Evolutionary conservation across 78 protist species (phyloP).

Genomic region (Dictyostelium firmibasis): DNA sequence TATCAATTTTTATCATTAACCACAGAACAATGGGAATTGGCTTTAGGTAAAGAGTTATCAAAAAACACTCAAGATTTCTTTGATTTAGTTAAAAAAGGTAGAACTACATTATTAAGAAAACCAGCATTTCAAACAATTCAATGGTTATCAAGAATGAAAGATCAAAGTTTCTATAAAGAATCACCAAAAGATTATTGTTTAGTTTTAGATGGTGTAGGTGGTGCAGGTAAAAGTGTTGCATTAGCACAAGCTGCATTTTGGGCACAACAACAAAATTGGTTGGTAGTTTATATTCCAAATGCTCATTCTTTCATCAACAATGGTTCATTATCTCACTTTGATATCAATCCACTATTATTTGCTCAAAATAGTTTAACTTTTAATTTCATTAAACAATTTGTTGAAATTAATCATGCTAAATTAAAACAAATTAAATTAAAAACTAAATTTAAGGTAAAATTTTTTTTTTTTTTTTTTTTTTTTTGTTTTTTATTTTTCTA

Average conservation of each 20-base stretch:
- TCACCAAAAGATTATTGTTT: conserved; percentile 10
- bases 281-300: conserved; percentile 69
- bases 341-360: conserved; percentile 39
- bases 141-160: conserved; percentile 51
- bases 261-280: conserved; percentile 81
- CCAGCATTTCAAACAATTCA: conserved; percentile 55
- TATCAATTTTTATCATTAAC: conserved; percentile 56
- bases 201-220: conserved; percentile 51
- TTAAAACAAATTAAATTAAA: conserved; percentile 53
- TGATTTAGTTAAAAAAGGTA: background rate
- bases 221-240: conserved; percentile 44
- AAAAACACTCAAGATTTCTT: background rate
- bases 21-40: conserved; percentile 52
- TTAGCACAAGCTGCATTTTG: conserved; percentile 53
- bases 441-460: conserved; percentile 48
- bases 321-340: conserved; percentile 37
- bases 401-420: conserved; percentile 27
- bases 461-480: background rate
- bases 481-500: too few species aligned
- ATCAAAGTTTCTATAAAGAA: conserved; percentile 23
- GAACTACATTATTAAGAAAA: conserved; percentile 64
- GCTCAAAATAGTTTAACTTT: conserved; percentile 36
- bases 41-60: background rate
- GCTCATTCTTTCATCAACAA: conserved; percentile 8
- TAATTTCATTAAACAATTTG: background rate